Conservation (phyloP, 208 protist genomes). For the Plasmodiophora brassicae region DNA sequence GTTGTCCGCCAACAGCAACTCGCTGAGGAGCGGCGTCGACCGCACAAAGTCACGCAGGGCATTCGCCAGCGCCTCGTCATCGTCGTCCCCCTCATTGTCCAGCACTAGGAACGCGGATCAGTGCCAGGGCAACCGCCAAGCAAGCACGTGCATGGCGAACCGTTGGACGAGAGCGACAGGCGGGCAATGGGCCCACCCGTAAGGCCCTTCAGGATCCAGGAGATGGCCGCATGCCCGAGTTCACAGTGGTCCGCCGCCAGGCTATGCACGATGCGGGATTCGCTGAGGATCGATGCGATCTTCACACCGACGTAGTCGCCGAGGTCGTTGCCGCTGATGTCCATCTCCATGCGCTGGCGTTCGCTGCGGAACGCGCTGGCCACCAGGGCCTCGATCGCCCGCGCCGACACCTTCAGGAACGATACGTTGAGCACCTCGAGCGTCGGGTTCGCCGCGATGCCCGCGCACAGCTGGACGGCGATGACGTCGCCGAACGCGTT, state of each 20-base stretch:
- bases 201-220: background rate
- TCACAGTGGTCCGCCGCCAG: background rate
- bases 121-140: no score
- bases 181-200: background rate
- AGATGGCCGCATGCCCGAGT: background rate
- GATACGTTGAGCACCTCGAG: background rate
- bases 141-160: no score
- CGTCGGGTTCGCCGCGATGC: background rate
- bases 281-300: background rate
- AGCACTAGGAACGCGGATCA: no score
- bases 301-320: constrained; percentile 3
- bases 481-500: background rate
- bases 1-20: background rate
- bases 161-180: background rate
- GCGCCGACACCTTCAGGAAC: constrained; percentile 2
- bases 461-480: background rate
- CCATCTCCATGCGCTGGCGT: background rate
- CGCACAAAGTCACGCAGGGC: background rate
- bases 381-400: constrained; percentile 7
- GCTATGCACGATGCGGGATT: background rate
- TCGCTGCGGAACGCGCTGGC: background rate
- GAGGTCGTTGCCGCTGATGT: constrained; percentile 6
- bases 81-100: no score
- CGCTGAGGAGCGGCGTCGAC: background rate
- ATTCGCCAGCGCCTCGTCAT: background rate